Percentiles rank a stretch among this genome's conserved stretches.
These are phyloP conservation scores for Ogataea henricii DNA, from an alignment of 805 yeast genomes.

Conservation along the genomic window DNA sequence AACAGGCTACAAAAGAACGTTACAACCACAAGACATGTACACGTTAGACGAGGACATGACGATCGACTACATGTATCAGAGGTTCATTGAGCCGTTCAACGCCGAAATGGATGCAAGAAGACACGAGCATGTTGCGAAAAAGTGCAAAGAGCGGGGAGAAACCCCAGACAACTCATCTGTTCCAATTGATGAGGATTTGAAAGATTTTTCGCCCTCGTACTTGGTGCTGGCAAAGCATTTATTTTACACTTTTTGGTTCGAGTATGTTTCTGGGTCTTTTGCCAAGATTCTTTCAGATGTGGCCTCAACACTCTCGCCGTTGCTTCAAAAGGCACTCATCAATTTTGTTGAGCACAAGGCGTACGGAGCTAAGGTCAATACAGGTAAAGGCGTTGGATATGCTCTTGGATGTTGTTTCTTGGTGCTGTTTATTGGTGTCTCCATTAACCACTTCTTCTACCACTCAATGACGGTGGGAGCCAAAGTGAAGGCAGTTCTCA, in stretches of 20 bases:
- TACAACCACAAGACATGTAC: slow-evolving; percentile 64
- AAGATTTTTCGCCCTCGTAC: slow-evolving; percentile 29
- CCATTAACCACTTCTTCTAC: slow-evolving; percentile 65
- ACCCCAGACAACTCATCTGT: slow-evolving; percentile 23
- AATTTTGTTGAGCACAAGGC: slow-evolving; percentile 57
- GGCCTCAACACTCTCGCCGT: slow-evolving; percentile 58
- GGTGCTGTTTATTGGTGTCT: slow-evolving; percentile 48
- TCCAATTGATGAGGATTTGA: slow-evolving; percentile 22
- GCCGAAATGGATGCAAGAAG: slow-evolving; percentile 35
- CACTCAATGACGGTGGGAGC: slow-evolving; percentile 65
- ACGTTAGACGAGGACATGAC: slow-evolving; percentile 44
- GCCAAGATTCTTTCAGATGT: slow-evolving; percentile 48
- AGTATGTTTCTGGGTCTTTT: slow-evolving; percentile 43
- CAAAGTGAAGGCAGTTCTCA: slow-evolving; percentile 65
- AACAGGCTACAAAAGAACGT: slow-evolving; percentile 72
- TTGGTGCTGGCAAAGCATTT: slow-evolving; percentile 39
- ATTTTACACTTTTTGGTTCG: slow-evolving; percentile 49
- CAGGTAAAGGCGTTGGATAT: slow-evolving; percentile 73
- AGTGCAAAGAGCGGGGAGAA: slow-evolving; percentile 31
- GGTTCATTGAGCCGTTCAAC: slow-evolving; percentile 39
- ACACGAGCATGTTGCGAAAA: slow-evolving; percentile 28
- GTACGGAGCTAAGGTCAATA: slow-evolving; percentile 40
- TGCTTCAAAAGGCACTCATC: slow-evolving; percentile 64
- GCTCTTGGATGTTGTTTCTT: slow-evolving; percentile 69
- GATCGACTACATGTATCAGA: slow-evolving; percentile 42